Conservation (phyloP, 805 yeast genomes). For the Sugiyamaella qingdaonensis region DNA sequence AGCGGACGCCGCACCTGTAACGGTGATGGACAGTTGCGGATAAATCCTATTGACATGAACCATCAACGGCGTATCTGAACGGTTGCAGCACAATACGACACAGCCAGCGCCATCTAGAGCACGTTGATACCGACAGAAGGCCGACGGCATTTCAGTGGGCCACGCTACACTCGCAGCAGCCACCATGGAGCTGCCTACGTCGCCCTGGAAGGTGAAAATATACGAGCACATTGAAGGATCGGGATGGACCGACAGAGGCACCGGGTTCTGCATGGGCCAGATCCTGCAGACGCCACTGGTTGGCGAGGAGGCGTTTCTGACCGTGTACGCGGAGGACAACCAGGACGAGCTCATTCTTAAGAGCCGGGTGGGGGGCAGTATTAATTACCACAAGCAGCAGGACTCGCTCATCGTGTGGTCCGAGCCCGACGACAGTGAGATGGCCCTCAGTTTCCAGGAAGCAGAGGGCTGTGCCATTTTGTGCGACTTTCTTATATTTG, state of each 20-base stretch:
- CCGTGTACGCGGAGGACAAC: constrained; percentile 71
- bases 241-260: constrained; percentile 88
- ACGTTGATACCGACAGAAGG: background rate
- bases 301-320: constrained; percentile 43
- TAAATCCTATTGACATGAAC: background rate
- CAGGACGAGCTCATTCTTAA: constrained; percentile 55
- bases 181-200: constrained; percentile 30
- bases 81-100: background rate
- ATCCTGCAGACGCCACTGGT: constrained; percentile 30
- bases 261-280: constrained; percentile 84
- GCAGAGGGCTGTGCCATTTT: constrained; percentile 80
- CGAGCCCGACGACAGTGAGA: constrained; percentile 59
- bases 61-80: background rate
- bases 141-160: background rate
- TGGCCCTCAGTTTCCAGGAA: constrained; percentile 90
- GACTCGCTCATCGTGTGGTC: constrained; percentile 95
- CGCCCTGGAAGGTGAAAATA: constrained; percentile 84
- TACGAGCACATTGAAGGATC: constrained; percentile 68
- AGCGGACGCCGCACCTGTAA: background rate
- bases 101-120: background rate
- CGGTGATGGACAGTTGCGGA: background rate
- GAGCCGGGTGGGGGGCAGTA: constrained; percentile 65
- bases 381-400: constrained; percentile 88
- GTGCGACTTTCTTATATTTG: constrained; percentile 72
- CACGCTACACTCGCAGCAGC: background rate